These are phyloP conservation scores for Kwoniella botswanensis DNA, from an alignment of 768 basidiomycete species.

Conservation along the genomic window DNA sequence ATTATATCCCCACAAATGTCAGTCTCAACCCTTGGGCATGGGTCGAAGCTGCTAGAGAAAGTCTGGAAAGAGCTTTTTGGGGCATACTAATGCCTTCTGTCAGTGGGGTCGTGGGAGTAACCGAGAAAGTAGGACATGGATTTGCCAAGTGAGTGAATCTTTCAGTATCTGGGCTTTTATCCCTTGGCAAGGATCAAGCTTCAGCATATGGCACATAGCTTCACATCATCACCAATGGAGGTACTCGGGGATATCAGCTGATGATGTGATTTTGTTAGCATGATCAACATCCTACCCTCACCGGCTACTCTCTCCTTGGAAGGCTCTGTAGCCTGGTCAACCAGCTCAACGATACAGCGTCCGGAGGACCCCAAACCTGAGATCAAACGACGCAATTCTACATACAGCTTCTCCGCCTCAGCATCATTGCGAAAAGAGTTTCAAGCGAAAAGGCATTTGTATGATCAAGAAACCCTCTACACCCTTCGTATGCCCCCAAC, in stretches of 20 bases:
- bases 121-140: constrained; percentile 6
- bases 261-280: neutral
- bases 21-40: constrained; percentile 21
- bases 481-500: constrained; percentile 11
- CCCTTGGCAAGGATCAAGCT: neutral
- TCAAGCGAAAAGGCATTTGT: constrained; percentile 7
- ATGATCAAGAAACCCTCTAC: constrained; percentile 21
- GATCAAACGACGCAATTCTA: constrained; percentile 4
- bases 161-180: neutral
- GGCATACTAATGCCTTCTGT: constrained; percentile 25
- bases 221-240: too few species aligned
- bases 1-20: neutral
- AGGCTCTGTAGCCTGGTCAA: constrained; percentile 16
- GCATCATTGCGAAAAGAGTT: constrained; percentile 9
- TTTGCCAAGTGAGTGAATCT: constrained; percentile 13
- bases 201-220: too few species aligned
- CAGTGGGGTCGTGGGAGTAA: constrained; percentile 17
- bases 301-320: constrained; percentile 10
- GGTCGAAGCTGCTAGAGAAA: constrained; percentile 16
- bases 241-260: neutral
- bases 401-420: constrained; percentile 17
- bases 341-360: constrained; percentile 6
- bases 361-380: constrained; percentile 8
- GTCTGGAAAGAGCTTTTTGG: constrained; percentile 24
- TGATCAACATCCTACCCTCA: constrained; percentile 14